Percentiles rank a stretch among this genome's conserved stretches.
Evolutionary conservation across 2,329 filamentous ascomycete genomes (phyloP).

Genomic region (Emericellopsis cladophorae): DNA sequence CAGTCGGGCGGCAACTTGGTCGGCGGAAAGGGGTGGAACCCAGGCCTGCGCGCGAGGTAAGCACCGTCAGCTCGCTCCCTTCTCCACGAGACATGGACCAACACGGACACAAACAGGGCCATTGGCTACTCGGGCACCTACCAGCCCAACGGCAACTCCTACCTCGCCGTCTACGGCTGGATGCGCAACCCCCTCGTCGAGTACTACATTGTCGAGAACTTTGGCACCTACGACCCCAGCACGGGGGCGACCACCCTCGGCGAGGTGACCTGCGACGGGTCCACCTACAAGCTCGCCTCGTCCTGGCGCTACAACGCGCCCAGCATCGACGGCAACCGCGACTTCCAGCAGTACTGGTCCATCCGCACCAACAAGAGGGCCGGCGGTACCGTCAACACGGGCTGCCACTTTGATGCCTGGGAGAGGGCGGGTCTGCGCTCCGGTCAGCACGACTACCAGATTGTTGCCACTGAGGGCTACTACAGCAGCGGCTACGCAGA

Average conservation of each 20-base stretch:
- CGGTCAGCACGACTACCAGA: constrained; percentile 38
- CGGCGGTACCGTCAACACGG: constrained; percentile 33
- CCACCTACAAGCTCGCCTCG: constrained; percentile 22
- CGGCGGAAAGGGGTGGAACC: constrained; percentile 45
- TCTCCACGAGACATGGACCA: background rate
- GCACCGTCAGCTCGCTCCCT: too few relatives aligned
- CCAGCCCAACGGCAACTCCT: constrained; percentile 13
- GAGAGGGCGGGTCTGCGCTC: constrained; percentile 30
- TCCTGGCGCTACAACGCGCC: constrained; percentile 26
- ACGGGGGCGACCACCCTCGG: constrained; percentile 17
- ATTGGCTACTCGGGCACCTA: constrained; percentile 23
- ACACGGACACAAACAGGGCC: constrained; percentile 17
- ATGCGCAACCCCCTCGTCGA: constrained; percentile 17
- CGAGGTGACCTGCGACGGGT: constrained; percentile 20
- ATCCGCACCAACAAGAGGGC: constrained; percentile 34
- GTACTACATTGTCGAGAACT: constrained; percentile 23
- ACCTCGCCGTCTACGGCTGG: constrained; percentile 22
- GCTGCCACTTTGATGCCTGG: constrained; percentile 42
- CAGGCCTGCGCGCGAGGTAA: constrained; percentile 30
- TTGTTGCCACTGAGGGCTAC: constrained; percentile 42
- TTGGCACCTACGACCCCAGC: constrained; percentile 22
- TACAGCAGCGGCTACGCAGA: constrained; percentile 31
- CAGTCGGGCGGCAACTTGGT: constrained; percentile 36
- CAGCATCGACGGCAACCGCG: constrained; percentile 33
- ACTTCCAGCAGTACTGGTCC: constrained; percentile 41